Base-by-base conservation (phyloP, 208 protist species). In the Wallacemonas rigidus region DNA sequence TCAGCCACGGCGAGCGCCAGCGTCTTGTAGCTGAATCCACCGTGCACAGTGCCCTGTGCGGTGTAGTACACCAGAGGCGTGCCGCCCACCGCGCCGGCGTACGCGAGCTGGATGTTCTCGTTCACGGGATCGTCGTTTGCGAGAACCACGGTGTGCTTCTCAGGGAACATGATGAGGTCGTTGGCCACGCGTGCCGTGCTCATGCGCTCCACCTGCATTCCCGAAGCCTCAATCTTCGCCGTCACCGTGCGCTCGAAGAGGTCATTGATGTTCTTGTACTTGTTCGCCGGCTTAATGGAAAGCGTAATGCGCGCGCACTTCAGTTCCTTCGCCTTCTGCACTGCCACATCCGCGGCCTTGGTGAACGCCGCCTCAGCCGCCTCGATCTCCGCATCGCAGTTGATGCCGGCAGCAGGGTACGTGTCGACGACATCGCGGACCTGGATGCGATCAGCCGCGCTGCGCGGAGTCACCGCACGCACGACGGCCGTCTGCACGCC, bases 371-470 rank as follows among this genome's bases (percentile, higher is more conserved):
- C 80, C 53, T 45, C 75, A 7, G 89, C 91, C 39, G 69, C 47
- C 74, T 80, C 62, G 48, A 78, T 57, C 79, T 94, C 91, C 6
- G 26, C 77, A 40, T 81, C 71, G 65, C 74, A 72, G 44, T 79
- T 77, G 48, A 96, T 92, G 60, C 91, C 91, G 3, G 88, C 83
- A 44, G 81, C 75, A 35, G 82, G 76, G 65, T 84, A 92, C 2
- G 92, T 86, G 54, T 96, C 91, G 11, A 96, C n/a, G 9, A 80
- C 67, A 56, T 96, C 91, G 17, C 91, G 88, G 75, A 92, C 70
- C 77, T 87, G 87, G 67, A 96, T 76, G 40, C 63, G 75, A 39
- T 84, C 85, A 15, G 75, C 63, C 39, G 79, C 69, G 6, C 69
- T 17, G 44, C 87, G 85, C 9, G 91, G 91, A 26, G 94, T 80